Evolutionary conservation across 805 yeast species (phyloP), one percentile per base, ranked within the genome.

Genomic region (Ogataea paraovalis): DNA sequence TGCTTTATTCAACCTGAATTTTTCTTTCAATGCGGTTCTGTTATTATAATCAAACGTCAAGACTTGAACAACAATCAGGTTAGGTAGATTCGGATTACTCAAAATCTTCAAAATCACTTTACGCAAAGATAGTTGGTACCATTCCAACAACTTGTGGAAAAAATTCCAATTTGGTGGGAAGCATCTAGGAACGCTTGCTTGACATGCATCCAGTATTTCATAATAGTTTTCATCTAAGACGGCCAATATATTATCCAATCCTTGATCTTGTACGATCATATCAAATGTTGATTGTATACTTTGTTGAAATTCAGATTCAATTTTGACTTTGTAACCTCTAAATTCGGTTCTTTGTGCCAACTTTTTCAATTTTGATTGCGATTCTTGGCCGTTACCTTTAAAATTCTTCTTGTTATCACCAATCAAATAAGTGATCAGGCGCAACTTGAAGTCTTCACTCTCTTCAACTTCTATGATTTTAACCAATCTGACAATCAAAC

Each of bases 391-490:
- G 9, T 34, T 46, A 9, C 45, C 42, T 20, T 41, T 44, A 39
- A 50, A 38, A 34, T 39, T 47, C 10, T 48, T 45, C 19, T 50
- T 49, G 27, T 49, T 49, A 19, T 54, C 52, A 21, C 30, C 22
- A 21, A 48, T 45, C 18, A 51, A 43, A 20, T 48, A 46, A 16
- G 48, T 38, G 38, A 46, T 39, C 32, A 50, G 41, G 47, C 69
- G 59, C 42, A 65, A 65, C 44, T 83, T 81, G 50, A 82, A 64
- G 59, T 94, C 99, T 59, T 87, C 89, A 25, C 76, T 72, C 54
- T 85, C 87, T 65, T 94, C 99, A 53, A 71, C 74, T 53, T 90
- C 95, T 39, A 94, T 73, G 16, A 94, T 78, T 54, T 88, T 86
- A 38, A 89, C 82, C 41, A 86, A 63, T 45, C 91, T 80, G 33